Base-by-base conservation (phyloP, 768 basidiomycete genomes). In the Auricularia sp. region DNA sequence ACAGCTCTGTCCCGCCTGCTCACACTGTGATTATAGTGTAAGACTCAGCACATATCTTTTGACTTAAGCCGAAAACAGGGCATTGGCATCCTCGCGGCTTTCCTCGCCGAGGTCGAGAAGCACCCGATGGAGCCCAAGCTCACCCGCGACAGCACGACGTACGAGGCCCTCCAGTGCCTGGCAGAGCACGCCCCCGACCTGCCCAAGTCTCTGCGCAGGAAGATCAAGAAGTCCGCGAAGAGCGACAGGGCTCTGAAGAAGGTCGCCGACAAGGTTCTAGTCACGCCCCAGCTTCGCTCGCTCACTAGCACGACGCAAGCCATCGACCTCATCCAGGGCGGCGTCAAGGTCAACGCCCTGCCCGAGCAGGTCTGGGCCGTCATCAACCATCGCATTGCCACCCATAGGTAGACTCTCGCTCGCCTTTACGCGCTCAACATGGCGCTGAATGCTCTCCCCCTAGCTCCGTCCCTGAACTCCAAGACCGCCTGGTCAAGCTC, bases 1-100 rank as follows among this genome's bases (percentile, higher is more conserved):
- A 95, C 73, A 93, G 92, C 0, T 90, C 87, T 69, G 76, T 93
- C 18, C 94, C 94, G 16, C 91, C 90, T 16, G 69, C 75, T 2
- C 92, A 97, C 68, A 96, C 93, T 2, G 88, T 84, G 61, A 44
- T 47, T 29, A 6, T 67, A 23, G 18, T 63, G 16, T 21, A 1
- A 33, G 29, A 29, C 29, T 29, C 29, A 29, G 29, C 29, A 1
- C 16, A 36, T 60, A 21, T 21, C 43, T n/a, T 33, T 8, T 35
- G 42, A 59, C 39, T 35, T 61, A 29, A 3, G 11, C 29, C 21
- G 12, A 14, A 29, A 8, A 29, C 66, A 89, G 87, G 85, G 85
- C 64, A 92, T 96, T 64, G 92, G 93, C 8, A 87, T 93, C 62
- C 83, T 95, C 53, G 80, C 93, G 3, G 76, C 83, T 1, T 72